A percentile compares a stretch with the other conserved stretches of the same genome.
Evolutionary conservation across 1,284 basidiomycete genomes (phyloP).

Genomic region (Termitomyces sp.): DNA sequence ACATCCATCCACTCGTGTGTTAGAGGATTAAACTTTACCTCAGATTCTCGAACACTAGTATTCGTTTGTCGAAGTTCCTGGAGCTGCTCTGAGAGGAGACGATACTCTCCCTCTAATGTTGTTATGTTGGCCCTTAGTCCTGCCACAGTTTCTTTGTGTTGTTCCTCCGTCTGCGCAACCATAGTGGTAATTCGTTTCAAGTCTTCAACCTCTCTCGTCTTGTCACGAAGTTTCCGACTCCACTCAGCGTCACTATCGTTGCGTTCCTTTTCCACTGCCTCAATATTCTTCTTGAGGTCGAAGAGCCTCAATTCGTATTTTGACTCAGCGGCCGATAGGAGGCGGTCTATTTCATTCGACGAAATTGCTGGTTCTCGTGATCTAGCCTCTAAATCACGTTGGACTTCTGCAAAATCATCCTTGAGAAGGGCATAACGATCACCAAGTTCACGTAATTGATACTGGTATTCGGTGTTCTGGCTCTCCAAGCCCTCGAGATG

Average conservation of each 20-base stretch:
- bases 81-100: constrained; percentile 40
- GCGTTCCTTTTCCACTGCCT: constrained; percentile 63
- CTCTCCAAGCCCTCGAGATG: constrained; percentile 71
- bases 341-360: constrained; percentile 65
- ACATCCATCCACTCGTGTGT: background rate
- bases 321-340: constrained; percentile 74
- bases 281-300: constrained; percentile 59
- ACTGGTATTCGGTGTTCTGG: constrained; percentile 78
- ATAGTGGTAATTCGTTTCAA: constrained; percentile 56
- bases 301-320: constrained; percentile 73
- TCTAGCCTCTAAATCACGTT: constrained; percentile 49
- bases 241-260: constrained; percentile 81
- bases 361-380: constrained; percentile 43
- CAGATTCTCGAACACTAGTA: constrained; percentile 47
- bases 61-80: constrained; percentile 43
- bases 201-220: constrained; percentile 73
- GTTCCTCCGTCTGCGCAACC: constrained; percentile 50
- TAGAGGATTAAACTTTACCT: constrained; percentile 39
- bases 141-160: constrained; percentile 52
- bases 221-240: constrained; percentile 74
- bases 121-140: constrained; percentile 53
- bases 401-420: constrained; percentile 68
- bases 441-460: constrained; percentile 74
- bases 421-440: constrained; percentile 67
- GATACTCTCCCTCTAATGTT: constrained; percentile 45